Base-by-base conservation (phyloP, 1,139 yeast species). In the Blastobotrys proliferans region DNA sequence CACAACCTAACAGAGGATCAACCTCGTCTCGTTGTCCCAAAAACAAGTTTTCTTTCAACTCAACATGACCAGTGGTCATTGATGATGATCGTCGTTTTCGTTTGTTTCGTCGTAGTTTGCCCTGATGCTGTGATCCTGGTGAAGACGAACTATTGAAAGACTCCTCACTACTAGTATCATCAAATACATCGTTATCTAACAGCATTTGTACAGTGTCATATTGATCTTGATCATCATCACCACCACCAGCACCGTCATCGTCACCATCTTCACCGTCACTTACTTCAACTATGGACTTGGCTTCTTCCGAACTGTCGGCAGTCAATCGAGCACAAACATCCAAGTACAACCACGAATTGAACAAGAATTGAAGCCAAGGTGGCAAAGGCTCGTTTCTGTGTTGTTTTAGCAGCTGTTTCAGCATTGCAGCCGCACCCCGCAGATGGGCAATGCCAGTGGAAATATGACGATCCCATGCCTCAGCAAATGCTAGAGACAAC, bases 261-360 rank as follows among this genome's bases (percentile, higher is more conserved):
- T 41, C 35, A 16, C 45, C 14, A 22, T 51, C 50, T 10, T 35
- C 41, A 14, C 47, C 22, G 4, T 52, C 34, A 16, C 13, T 26
- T 26, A 11, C 29, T 4, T 11, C 11, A 16, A 4, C 16, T 11
- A 33, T 33, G 17, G 26, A 6, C 24, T 31, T 35, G 25, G 73
- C 81, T 37, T 67, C 65, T 24, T 63, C 69, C 10, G 67, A 59
- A 18, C 25, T 34, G 43, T 72, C 77, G 16, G 81, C 70, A 0
- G 84, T 78, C 73, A 81, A 73, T 48, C 81, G 76, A 0, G 84
- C 79, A 47, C 80, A 62, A 2, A 80, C 84, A 58, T 80, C 85
- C 52, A 77, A 72, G 57, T 81, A 81, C 37, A 79, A 68, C 80
- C 84, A 81, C 25, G 76, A 71, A 56, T 80, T 79, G 63, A 79